These are phyloP conservation scores for Backusella tarrabulga DNA, from an alignment of 192 early-diverging fungal genomes.

Conservation along the genomic window DNA sequence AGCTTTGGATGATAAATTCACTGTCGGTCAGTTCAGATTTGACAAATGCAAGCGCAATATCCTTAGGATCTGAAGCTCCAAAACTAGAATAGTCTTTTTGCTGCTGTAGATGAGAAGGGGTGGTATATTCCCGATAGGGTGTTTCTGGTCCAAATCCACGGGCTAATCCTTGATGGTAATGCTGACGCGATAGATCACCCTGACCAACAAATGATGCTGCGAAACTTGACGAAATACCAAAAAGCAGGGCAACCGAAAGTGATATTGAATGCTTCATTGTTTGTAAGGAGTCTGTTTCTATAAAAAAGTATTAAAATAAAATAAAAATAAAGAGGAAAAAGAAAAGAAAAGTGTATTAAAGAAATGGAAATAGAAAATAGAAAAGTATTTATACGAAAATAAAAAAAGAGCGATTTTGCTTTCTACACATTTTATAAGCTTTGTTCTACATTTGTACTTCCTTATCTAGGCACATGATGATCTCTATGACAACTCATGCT, in stretches of 20 bases:
- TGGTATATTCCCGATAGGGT: slow-evolving; percentile 11
- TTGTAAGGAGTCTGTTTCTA: background rate
- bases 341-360: background rate
- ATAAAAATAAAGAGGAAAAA: background rate
- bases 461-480: background rate
- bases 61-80: slow-evolving; percentile 21
- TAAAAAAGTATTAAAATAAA: background rate
- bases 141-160: slow-evolving; percentile 23
- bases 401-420: background rate
- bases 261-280: slow-evolving; percentile 11
- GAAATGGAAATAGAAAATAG: background rate
- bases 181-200: background rate
- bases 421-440: background rate
- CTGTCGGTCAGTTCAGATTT: slow-evolving; percentile 37
- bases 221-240: background rate
- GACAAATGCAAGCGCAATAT: slow-evolving; percentile 51
- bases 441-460: background rate
- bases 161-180: slow-evolving; percentile 8
- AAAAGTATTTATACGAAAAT: background rate
- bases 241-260: background rate
- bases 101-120: background rate
- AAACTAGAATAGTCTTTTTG: background rate
- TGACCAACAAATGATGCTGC: background rate
- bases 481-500: background rate
- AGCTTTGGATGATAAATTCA: slow-evolving; percentile 60